Conservation (phyloP, 768 basidiomycete genomes). For the Gelatoporia subvermispora region DNA sequence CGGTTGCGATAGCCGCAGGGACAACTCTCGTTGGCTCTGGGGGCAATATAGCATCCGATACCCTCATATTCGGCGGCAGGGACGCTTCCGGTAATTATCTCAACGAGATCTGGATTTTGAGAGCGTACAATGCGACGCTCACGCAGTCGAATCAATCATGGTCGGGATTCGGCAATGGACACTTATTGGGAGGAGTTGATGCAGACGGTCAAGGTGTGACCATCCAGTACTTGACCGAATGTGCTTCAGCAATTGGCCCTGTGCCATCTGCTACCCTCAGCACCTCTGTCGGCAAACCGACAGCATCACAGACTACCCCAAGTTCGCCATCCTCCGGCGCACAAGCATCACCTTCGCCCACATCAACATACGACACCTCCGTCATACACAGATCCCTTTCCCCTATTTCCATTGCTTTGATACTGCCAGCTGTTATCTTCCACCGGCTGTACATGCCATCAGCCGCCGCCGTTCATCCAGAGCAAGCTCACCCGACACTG, state of each 20-base stretch:
- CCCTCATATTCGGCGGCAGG: constrained; percentile 74
- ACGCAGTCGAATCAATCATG: constrained; percentile 51
- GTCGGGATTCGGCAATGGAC: constrained; percentile 62
- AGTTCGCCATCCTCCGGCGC: background rate
- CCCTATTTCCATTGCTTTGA: constrained; percentile 43
- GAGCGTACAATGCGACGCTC: constrained; percentile 63
- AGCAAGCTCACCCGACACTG: constrained; percentile 18
- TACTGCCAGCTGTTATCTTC: constrained; percentile 38
- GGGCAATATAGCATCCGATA: constrained; percentile 51
- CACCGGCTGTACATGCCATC: constrained; percentile 39
- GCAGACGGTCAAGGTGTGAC: constrained; percentile 68
- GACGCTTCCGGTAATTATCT: constrained; percentile 63
- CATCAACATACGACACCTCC: constrained; percentile 35
- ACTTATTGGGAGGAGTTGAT: constrained; percentile 54
- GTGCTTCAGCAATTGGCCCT: constrained; percentile 39
- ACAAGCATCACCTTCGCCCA: constrained; percentile 3
- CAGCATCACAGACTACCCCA: constrained; percentile 4
- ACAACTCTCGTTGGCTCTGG: constrained; percentile 52
- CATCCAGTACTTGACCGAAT: constrained; percentile 52
- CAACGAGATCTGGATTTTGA: constrained; percentile 73
- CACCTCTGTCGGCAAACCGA: constrained; percentile 3
- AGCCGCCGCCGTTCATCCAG: constrained; percentile 16
- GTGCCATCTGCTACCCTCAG: constrained; percentile 3
- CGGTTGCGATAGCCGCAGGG: constrained; percentile 53
- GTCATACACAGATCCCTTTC: constrained; percentile 42